These are phyloP conservation scores for Aspergillus fumigatiaffinis DNA, from an alignment of 2,329 filamentous ascomycete genomes.

Conservation along the genomic window DNA sequence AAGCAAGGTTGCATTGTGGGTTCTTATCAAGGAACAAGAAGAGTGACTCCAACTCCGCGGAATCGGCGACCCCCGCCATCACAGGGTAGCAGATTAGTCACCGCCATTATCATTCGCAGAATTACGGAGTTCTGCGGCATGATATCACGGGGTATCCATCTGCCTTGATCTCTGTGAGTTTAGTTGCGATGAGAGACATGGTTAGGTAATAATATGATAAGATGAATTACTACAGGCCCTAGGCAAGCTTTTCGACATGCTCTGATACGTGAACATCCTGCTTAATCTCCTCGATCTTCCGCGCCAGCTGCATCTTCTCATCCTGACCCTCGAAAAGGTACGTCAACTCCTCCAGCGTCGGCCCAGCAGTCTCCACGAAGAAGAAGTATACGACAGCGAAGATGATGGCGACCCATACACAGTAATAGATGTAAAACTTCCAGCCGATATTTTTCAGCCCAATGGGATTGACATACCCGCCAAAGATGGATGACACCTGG, in stretches of 20 bases:
- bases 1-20: neutral
- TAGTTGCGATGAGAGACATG: too few relatives aligned
- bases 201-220: neutral
- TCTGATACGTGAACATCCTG: neutral
- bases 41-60: neutral
- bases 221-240: neutral
- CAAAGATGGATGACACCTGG: slow-evolving; percentile 19
- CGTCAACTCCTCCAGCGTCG: slow-evolving; percentile 37
- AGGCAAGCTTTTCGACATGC: neutral
- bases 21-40: neutral
- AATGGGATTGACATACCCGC: slow-evolving; percentile 25
- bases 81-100: neutral
- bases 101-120: neutral
- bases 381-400: slow-evolving; percentile 33
- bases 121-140: neutral
- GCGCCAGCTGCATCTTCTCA: neutral
- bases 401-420: slow-evolving; percentile 26
- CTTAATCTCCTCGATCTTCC: neutral
- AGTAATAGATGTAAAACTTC: slow-evolving; percentile 26
- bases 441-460: slow-evolving; percentile 22
- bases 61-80: neutral
- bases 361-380: slow-evolving; percentile 32
- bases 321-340: slow-evolving; percentile 16
- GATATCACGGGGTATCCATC: neutral
- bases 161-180: too few relatives aligned